phyloP scores from a whole-genome alignment of 2,329 filamentous ascomycete genomes.

The Colletotrichum gloeosporioides region DNA sequence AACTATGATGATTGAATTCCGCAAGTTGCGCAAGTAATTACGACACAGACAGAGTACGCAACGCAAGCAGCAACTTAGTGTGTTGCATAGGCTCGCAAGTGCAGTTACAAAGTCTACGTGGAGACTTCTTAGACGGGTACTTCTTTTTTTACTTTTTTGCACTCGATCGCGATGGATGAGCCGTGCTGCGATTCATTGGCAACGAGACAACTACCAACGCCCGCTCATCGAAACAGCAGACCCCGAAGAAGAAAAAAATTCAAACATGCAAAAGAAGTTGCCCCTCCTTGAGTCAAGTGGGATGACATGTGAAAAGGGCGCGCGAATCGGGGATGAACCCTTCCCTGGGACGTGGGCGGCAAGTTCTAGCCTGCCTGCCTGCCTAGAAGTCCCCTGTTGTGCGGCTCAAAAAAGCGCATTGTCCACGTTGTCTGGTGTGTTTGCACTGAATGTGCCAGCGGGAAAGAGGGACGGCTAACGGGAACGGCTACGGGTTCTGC shows the following conservation, averaged over 20 bases:
- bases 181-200: background rate
- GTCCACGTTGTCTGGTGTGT: background rate
- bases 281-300: background rate
- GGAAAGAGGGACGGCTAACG: background rate
- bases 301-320: background rate
- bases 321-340: background rate
- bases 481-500: background rate
- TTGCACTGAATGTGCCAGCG: background rate
- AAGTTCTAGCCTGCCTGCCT: background rate
- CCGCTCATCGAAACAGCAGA: background rate
- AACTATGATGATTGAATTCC: background rate
- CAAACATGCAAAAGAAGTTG: background rate
- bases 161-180: background rate
- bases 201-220: background rate
- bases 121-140: background rate
- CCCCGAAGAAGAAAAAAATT: background rate
- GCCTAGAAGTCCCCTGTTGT: background rate
- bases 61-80: background rate
- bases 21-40: background rate
- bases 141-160: background rate
- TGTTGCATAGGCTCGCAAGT: background rate
- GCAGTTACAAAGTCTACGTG: background rate
- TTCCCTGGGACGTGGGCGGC: background rate
- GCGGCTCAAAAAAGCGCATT: background rate
- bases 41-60: background rate